Evolutionary conservation across 164 flowering plant species (phyloP), one percentile per base, ranked within the genome.

Genomic region (Macadamia integrifolia): DNA sequence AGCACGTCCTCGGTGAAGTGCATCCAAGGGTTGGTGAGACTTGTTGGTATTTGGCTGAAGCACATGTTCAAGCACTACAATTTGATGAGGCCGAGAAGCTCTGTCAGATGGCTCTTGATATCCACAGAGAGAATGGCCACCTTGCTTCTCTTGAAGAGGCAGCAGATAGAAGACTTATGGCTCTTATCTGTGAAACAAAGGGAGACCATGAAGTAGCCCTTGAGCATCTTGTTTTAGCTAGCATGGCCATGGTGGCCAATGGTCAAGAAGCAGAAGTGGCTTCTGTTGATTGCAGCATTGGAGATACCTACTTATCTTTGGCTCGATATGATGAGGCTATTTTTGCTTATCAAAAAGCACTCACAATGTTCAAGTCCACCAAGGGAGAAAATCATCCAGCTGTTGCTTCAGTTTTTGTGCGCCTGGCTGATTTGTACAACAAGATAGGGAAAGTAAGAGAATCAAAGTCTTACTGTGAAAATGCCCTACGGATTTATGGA

Each of bases 81-180:
- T 90, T 94, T 78, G 94, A 89, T 67, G 94, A 92, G 72, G 99
- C 99, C 35, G 77, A 88, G 75, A 83, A 74, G 71, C 65, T 92
- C 9, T 92, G 99, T 69, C 85, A 83, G 67, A 81, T 80, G 86
- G 96, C 97, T 62, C 89, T 94, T 30, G 91, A 92, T 60, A 89
- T 92, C 73, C 99, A 92, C 68, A 87, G 69, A 76, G 90, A 82
- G 68, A 86, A 80, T 59, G 87, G 90, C 55, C 61, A 75, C 6
- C 90, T 96, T 3, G 84, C 88, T 31, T 89, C 99, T 35, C 78
- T 86, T 60, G 96, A 90, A 73, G 99, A 94, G 75, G 94, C 97
- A 1, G 96, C 93, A 3, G 99, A 94, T 72, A 77, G 99, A 74
- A 84, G 98, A 77, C 91, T 94, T 8, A 94, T 94, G 98, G 99